Evolutionary conservation across 2,329 filamentous ascomycete genomes (phyloP).

Genomic region (Kalmusia sp.): DNA sequence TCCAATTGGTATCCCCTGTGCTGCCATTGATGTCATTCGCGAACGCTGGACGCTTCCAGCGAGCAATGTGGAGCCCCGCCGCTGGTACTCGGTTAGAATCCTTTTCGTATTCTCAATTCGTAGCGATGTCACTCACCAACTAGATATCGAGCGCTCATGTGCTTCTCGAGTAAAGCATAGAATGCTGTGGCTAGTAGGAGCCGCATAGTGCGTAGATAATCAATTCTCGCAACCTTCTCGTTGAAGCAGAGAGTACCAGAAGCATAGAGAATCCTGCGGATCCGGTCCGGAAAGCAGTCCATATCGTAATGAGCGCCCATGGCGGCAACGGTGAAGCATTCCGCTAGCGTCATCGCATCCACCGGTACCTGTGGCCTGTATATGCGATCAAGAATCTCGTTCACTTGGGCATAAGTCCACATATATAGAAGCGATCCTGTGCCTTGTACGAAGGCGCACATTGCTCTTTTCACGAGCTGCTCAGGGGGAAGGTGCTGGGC

Average conservation of each 20-base stretch:
- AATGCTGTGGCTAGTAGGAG: conserved; percentile 44
- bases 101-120: background rate
- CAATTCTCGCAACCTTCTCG: conserved; percentile 34
- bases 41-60: conserved; percentile 35
- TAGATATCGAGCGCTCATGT: conserved; percentile 47
- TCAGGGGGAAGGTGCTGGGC: conserved; percentile 37
- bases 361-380: conserved; percentile 35
- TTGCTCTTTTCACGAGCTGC: conserved; percentile 34
- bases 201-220: conserved; percentile 45
- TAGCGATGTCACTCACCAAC: conserved; percentile 33
- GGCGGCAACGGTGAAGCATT: conserved; percentile 45
- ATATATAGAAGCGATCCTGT: conserved; percentile 47
- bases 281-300: conserved; percentile 41
- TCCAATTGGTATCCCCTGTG: conserved; percentile 27
- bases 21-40: background rate
- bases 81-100: conserved; percentile 27
- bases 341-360: conserved; percentile 42
- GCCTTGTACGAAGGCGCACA: conserved; percentile 43
- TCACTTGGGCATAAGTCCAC: conserved; percentile 39
- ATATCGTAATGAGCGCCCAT: conserved; percentile 48
- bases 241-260: conserved; percentile 44
- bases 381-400: conserved; percentile 43
- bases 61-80: conserved; percentile 45
- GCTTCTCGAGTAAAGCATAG: conserved; percentile 46
- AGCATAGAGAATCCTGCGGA: conserved; percentile 39